Evolutionary conservation across 2,329 filamentous ascomycete species (phyloP).

Genomic region (Ceratocystis harringtonii): DNA sequence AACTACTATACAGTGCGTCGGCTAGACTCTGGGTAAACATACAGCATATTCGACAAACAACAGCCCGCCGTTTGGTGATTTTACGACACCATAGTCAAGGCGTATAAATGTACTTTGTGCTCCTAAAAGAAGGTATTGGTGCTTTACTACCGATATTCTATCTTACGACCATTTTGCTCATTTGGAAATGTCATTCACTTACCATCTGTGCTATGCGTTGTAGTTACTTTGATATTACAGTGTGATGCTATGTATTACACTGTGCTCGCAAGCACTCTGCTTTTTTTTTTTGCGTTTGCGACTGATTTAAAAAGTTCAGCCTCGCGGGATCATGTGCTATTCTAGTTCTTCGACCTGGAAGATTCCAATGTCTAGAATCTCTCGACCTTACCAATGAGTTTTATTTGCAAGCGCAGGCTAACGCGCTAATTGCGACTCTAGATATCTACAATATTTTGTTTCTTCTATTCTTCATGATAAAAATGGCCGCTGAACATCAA

Average conservation of each 20-base stretch:
- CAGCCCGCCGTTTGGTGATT: not conserved
- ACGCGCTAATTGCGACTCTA: too few relatives aligned
- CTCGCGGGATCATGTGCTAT: not conserved
- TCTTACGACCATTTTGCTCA: too few relatives aligned
- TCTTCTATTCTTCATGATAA: not conserved
- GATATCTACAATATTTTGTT: too few relatives aligned
- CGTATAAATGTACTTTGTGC: not conserved
- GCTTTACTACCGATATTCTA: not conserved
- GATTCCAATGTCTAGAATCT: not conserved
- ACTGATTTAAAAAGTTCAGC: not conserved
- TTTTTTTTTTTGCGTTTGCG: not conserved
- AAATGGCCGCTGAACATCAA: not conserved
- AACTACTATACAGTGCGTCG: conserved; percentile 4
- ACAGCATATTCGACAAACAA: not conserved
- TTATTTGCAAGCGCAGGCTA: too few relatives aligned
- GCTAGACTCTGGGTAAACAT: not conserved
- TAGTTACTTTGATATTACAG: not conserved
- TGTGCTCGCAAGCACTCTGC: not conserved
- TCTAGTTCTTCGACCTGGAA: not conserved
- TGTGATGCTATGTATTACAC: not conserved
- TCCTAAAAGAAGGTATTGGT: too few relatives aligned
- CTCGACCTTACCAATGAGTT: not conserved
- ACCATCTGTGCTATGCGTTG: too few relatives aligned
- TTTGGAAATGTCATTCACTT: too few relatives aligned
- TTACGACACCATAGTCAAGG: not conserved